A percentile compares a stretch with the other conserved stretches of the same genome.
phyloP scores from a whole-genome alignment of 75 land plant genomes.

The Pinus tabuliformis region DNA sequence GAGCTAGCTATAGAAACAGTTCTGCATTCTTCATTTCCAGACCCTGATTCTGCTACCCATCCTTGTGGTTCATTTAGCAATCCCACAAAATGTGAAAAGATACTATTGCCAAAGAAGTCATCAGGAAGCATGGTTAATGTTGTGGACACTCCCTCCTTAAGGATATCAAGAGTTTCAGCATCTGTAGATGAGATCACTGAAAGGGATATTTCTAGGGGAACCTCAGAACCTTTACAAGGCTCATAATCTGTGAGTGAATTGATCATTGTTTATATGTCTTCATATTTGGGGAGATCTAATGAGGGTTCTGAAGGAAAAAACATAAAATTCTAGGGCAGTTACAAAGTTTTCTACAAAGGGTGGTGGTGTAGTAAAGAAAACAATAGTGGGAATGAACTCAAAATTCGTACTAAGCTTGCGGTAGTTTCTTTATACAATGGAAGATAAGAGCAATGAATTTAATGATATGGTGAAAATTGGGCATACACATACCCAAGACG shows the following conservation, averaged over 20 bases:
- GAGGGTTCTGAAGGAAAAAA: neutral
- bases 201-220: too few relatives aligned
- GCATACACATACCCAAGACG: too few relatives aligned
- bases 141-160: neutral
- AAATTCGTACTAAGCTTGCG: too few relatives aligned
- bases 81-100: neutral
- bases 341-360: neutral
- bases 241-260: neutral
- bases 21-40: neutral
- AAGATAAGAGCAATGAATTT: too few relatives aligned
- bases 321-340: neutral
- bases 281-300: neutral
- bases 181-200: neutral
- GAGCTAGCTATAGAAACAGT: slow-evolving; percentile 2
- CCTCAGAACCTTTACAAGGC: neutral
- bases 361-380: neutral
- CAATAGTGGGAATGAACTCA: neutral
- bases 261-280: neutral
- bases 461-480: too few relatives aligned
- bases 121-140: neutral
- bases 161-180: neutral
- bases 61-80: neutral
- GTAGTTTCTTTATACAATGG: too few relatives aligned
- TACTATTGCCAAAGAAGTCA: neutral
- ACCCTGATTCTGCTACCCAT: neutral